These are phyloP conservation scores for Melastoma malabathricum DNA, from an alignment of 345 rosid genomes.

Conservation along the genomic window DNA sequence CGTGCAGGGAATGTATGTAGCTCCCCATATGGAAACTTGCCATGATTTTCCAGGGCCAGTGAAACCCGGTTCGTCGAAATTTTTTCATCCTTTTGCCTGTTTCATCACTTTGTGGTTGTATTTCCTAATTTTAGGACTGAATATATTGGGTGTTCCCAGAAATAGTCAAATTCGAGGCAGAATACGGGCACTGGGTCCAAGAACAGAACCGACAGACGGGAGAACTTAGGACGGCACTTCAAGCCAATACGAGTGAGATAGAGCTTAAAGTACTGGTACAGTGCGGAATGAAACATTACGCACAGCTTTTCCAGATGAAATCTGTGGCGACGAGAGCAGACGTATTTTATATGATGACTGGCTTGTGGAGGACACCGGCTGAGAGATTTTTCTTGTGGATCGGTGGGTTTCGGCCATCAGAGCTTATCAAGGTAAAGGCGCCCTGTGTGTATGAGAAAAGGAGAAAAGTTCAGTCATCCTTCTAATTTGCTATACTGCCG, in stretches of 20 bases:
- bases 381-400: constrained; percentile 95
- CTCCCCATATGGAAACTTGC: no score
- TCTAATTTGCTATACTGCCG: neutral
- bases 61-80: no score
- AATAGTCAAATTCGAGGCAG: constrained; percentile 72
- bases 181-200: constrained; percentile 77
- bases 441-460: neutral
- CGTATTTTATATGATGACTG: constrained; percentile 72
- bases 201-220: constrained; percentile 52
- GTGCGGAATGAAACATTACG: constrained; percentile 53
- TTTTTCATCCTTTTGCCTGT: no score
- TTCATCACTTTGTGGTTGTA: no score
- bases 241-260: constrained; percentile 36
- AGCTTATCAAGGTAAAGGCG: constrained; percentile 67
- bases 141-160: constrained; percentile 23
- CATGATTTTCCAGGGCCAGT: no score
- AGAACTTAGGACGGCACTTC: constrained; percentile 50
- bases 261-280: constrained; percentile 65
- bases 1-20: no score
- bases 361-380: constrained; percentile 80
- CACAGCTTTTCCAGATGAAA: constrained; percentile 76
- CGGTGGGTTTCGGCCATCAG: constrained; percentile 91
- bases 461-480: neutral
- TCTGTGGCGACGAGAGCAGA: constrained; percentile 61
- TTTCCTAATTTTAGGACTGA: constrained; percentile 7